Percentiles rank a stretch among this genome's conserved stretches.
phyloP scores from a whole-genome alignment of 805 yeast species.

The Saccharomycopsis sp. region DNA sequence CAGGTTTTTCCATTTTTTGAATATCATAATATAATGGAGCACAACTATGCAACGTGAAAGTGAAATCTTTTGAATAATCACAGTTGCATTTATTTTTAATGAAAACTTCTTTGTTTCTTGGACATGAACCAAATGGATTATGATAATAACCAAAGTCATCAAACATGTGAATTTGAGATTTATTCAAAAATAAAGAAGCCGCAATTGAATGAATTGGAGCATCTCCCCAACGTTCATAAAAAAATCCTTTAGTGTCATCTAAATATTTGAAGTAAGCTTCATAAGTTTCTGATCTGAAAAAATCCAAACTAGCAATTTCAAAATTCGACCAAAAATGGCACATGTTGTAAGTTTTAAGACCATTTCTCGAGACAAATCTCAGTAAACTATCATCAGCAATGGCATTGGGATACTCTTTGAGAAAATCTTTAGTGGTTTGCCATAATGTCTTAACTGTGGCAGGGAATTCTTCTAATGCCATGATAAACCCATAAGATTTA shows the following conservation, averaged over 20 bases:
- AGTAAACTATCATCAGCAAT: conserved; percentile 35
- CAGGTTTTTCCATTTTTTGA: conserved; percentile 4
- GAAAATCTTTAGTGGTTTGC: conserved; percentile 35
- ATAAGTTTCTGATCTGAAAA: conserved; percentile 38
- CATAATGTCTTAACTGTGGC: conserved; percentile 43
- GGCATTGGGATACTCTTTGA: conserved; percentile 35
- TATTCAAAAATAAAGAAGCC: conserved; percentile 26
- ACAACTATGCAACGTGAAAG: conserved; percentile 41
- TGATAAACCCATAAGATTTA: conserved; percentile 39
- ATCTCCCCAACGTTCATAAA: conserved; percentile 53
- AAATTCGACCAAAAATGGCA: conserved; percentile 61
- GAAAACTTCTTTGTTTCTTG: conserved; percentile 37
- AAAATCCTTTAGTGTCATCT: conserved; percentile 42
- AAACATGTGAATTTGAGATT: conserved; percentile 27
- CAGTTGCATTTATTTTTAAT: conserved; percentile 40
- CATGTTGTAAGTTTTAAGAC: conserved; percentile 37
- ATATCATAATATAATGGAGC: conserved; percentile 34
- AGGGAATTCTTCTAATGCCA: conserved; percentile 40
- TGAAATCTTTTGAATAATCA: conserved; percentile 36
- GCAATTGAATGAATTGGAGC: conserved; percentile 42
- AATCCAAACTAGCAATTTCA: conserved; percentile 42
- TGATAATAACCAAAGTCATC: conserved; percentile 44
- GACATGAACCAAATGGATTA: conserved; percentile 48
- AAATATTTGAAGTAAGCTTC: conserved; percentile 32
- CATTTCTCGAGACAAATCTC: conserved; percentile 35